phyloP scores from a whole-genome alignment of 1,284 basidiomycete genomes.

The Moesziomyces globuligerus region DNA sequence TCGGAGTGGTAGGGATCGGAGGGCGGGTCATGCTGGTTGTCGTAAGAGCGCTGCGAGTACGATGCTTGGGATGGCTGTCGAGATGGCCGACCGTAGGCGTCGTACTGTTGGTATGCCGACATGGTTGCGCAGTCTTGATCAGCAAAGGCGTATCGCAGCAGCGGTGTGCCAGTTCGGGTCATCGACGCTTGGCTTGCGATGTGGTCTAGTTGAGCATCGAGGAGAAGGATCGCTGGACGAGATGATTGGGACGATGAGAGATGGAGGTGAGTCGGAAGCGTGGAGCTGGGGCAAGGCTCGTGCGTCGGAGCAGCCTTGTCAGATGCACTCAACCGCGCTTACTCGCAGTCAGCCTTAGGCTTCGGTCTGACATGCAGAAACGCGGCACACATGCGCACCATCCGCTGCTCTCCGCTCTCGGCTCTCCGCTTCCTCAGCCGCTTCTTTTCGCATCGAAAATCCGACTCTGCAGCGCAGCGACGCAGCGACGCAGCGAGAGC shows the following conservation, averaged over 20 bases:
- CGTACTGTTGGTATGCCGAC: slow-evolving; percentile 25
- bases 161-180: too few relatives aligned
- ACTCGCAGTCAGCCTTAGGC: not conserved
- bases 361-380: not conserved
- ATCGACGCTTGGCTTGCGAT: not conserved
- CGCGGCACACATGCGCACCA: too few relatives aligned
- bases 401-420: too few relatives aligned
- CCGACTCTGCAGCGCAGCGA: too few relatives aligned
- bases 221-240: not conserved
- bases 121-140: slow-evolving; percentile 2
- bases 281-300: slow-evolving; percentile 17
- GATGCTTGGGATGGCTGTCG: slow-evolving; percentile 9
- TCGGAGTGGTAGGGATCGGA: slow-evolving; percentile 17
- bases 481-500: too few relatives aligned
- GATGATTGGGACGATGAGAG: not conserved
- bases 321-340: not conserved
- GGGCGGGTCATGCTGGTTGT: not conserved
- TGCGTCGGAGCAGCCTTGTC: slow-evolving; percentile 8
- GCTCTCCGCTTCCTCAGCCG: too few relatives aligned
- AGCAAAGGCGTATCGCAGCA: too few relatives aligned
- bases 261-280: not conserved
- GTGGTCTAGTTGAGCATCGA: not conserved
- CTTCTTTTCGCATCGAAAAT: too few relatives aligned
- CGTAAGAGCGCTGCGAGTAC: slow-evolving; percentile 5
- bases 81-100: slow-evolving; percentile 17